phyloP scores from a whole-genome alignment of 1,139 yeast genomes.

The Debaryomyces subglobosus region DNA sequence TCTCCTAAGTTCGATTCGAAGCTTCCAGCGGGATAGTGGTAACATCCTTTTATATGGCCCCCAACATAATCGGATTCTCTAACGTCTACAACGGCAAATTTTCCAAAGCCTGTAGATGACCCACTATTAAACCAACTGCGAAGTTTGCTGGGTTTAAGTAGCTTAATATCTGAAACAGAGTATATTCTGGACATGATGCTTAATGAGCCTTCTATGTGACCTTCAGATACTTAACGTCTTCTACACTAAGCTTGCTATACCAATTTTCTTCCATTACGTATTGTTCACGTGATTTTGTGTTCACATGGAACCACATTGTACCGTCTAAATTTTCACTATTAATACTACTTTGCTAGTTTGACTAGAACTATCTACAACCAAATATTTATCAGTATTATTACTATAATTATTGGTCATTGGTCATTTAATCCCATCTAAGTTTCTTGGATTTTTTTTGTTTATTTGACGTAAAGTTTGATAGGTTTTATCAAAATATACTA shows the following conservation, averaged over 20 bases:
- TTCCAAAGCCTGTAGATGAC: slow-evolving; percentile 39
- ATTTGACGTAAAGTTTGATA: background rate
- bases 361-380: background rate
- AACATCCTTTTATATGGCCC: slow-evolving; percentile 70
- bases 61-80: slow-evolving; percentile 73
- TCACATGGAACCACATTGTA: background rate
- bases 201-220: background rate
- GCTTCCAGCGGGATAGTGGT: slow-evolving; percentile 62
- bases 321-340: background rate
- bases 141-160: slow-evolving; percentile 47
- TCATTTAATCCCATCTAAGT: background rate
- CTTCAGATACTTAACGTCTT: background rate
- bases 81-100: slow-evolving; percentile 80
- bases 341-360: background rate
- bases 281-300: background rate
- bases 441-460: background rate
- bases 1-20: slow-evolving; percentile 47
- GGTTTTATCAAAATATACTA: background rate
- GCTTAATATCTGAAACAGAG: slow-evolving; percentile 37
- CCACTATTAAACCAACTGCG: slow-evolving; percentile 46
- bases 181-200: slow-evolving; percentile 20
- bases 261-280: background rate
- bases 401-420: background rate
- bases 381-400: background rate
- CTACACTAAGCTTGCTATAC: background rate